phyloP scores from a whole-genome alignment of 768 basidiomycete species.

The Mycena latifolia region DNA sequence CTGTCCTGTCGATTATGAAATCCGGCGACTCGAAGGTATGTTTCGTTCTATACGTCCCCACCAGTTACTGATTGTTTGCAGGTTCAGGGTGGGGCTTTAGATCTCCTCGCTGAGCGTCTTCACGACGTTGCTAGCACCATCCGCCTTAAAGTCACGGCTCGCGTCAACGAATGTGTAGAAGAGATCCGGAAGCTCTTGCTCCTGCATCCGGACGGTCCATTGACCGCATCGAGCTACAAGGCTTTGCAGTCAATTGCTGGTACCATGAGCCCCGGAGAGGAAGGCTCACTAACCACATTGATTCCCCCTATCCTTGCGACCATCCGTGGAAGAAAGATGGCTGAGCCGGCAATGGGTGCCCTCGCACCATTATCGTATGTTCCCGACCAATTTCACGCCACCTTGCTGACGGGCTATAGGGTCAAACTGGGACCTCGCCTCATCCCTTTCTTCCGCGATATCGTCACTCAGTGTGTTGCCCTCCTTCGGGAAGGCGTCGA shows the following conservation, averaged over 20 bases:
- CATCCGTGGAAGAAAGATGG: constrained; percentile 54
- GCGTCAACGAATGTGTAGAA: constrained; percentile 65
- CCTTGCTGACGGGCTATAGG: constrained; percentile 52
- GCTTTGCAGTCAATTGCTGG: constrained; percentile 71
- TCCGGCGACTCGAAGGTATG: constrained; percentile 67
- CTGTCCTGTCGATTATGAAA: constrained; percentile 67
- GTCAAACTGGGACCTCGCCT: constrained; percentile 86
- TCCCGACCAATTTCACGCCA: not conserved
- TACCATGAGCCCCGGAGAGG: constrained; percentile 75
- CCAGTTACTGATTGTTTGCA: constrained; percentile 44
- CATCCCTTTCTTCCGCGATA: constrained; percentile 85
- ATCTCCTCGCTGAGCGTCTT: constrained; percentile 76
- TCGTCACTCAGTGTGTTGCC: constrained; percentile 69
- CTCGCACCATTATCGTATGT: constrained; percentile 75
- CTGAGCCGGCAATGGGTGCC: constrained; percentile 61
- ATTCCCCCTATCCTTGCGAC: constrained; percentile 70
- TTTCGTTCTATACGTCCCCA: not conserved
- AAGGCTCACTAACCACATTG: constrained; percentile 66
- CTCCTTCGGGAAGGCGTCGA: constrained; percentile 58
- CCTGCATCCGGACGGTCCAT: constrained; percentile 50
- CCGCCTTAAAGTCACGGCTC: constrained; percentile 63
- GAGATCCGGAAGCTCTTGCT: constrained; percentile 63
- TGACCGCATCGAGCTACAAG: constrained; percentile 63
- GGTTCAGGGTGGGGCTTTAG: constrained; percentile 78
- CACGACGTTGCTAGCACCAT: constrained; percentile 66